Evolutionary conservation across 805 yeast species (phyloP), one percentile per base, ranked within the genome.

Genomic region (Scheffersomyces ergatensis): DNA sequence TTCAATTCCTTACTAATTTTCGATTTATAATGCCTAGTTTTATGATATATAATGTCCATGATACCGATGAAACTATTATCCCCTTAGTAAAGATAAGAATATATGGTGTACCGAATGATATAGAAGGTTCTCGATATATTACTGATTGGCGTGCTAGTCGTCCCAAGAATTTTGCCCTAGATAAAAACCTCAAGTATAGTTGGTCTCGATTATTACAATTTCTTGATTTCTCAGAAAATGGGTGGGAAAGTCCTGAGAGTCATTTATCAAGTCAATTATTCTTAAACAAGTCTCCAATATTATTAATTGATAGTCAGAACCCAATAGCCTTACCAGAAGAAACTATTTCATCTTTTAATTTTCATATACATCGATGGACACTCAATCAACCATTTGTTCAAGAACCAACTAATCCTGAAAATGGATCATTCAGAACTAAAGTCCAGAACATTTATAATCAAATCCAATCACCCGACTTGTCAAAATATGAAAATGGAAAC

Each of bases 21-120:
- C 63, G 70, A 8, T 66, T 61, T 44, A 43, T 70, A 2, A 62
- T 70, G 53, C 69, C 77, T 3, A 80, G 86, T 0, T 80, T 65
- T 58, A 37, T 49, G 34, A 33, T 45, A 9, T 15, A 47, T 3
- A 45, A 57, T 8, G 37, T 54, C 2, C 9, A 36, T 2, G 17
- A 55, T 54, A 3, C 36, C 13, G 31, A 47, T 25, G 14, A 25
- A 13, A n/a, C n/a, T n/a, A 14, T 9, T 17, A 7, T 50, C 26
- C 17, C 41, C 5, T 34, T 60, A 42, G 59, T 61, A 36, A 39
- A 43, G 39, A 59, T 78, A 1, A 60, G 86, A 43, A 47, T 82
- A 0, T 82, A 79, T 45, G 53, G 62, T 1, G 49, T 81, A 1
- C 80, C 83, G 0, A 42, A 48, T 8, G 85, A 80, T 55, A 48